These are phyloP conservation scores for Tylopilus sp. DNA, from an alignment of 768 basidiomycete species.

Conservation along the genomic window DNA sequence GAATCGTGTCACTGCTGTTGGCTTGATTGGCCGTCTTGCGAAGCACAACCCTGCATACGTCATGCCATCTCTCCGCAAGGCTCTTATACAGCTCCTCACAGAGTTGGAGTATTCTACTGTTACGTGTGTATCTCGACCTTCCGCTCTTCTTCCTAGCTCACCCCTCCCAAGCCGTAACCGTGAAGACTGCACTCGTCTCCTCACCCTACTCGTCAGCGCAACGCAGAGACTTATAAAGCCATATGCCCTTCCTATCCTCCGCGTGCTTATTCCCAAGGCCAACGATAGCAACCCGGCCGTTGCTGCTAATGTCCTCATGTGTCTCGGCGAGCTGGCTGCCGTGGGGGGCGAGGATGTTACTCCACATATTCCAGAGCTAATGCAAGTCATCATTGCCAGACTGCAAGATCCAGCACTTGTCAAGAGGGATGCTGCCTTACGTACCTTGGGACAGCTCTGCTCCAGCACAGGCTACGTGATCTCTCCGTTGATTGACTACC, in stretches of 20 bases:
- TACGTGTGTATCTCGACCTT: slow-evolving; percentile 47
- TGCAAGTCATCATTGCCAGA: slow-evolving; percentile 85
- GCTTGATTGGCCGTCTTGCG: slow-evolving; percentile 88
- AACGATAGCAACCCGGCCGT: slow-evolving; percentile 83
- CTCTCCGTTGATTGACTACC: slow-evolving; percentile 84
- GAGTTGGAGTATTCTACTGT: slow-evolving; percentile 96
- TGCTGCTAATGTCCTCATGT: slow-evolving; percentile 89
- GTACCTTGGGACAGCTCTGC: slow-evolving; percentile 92
- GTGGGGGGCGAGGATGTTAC: slow-evolving; percentile 92
- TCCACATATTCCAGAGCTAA: slow-evolving; percentile 79
- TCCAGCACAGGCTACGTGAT: slow-evolving; percentile 96
- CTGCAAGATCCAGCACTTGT: slow-evolving; percentile 85
- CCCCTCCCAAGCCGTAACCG: slow-evolving; percentile 60
- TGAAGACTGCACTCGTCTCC: slow-evolving; percentile 88
- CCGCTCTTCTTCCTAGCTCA: background rate
- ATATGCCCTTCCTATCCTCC: slow-evolving; percentile 93
- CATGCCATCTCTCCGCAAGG: slow-evolving; percentile 94
- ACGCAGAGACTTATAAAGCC: slow-evolving; percentile 94
- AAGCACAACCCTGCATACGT: slow-evolving; percentile 98
- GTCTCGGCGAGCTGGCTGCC: slow-evolving; percentile 88
- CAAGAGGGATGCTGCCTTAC: slow-evolving; percentile 92
- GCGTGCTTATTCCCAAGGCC: slow-evolving; percentile 86
- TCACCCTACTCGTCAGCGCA: slow-evolving; percentile 86
- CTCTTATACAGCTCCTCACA: slow-evolving; percentile 92
- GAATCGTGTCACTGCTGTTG: slow-evolving; percentile 88